Evolutionary conservation across 805 yeast species (phyloP).

Genomic region (Teunomyces pallodes): DNA sequence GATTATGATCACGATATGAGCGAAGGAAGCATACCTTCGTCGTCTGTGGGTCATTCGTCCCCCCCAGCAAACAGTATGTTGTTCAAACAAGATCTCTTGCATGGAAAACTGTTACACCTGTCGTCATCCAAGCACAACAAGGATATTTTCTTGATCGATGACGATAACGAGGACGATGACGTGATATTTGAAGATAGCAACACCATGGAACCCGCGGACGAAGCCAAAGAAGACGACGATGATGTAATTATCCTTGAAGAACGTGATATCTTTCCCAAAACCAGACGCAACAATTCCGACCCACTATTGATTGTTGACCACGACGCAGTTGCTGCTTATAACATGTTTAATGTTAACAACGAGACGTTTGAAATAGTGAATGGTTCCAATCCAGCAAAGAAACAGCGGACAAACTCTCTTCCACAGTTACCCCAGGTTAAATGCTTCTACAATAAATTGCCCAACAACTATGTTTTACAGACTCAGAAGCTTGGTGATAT

Average conservation of each 20-base stretch:
- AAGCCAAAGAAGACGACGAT: constrained; percentile 13
- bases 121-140: neutral
- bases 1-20: constrained; percentile 8
- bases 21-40: constrained; percentile 6
- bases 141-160: constrained; percentile 8
- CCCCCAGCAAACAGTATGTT: neutral
- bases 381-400: constrained; percentile 19
- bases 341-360: constrained; percentile 42
- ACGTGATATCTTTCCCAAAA: constrained; percentile 17
- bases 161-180: constrained; percentile 10
- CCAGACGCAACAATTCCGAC: constrained; percentile 25
- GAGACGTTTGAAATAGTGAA: constrained; percentile 1
- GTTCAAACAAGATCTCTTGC: neutral
- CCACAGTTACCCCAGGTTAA: constrained; percentile 46
- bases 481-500: constrained; percentile 41
- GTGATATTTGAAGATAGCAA: constrained; percentile 5
- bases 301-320: constrained; percentile 32
- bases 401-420: constrained; percentile 41
- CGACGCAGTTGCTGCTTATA: constrained; percentile 42
- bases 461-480: constrained; percentile 33
- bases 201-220: constrained; percentile 6
- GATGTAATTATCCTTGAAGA: constrained; percentile 39
- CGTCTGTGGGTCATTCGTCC: constrained; percentile 2
- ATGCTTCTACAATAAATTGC: constrained; percentile 40
- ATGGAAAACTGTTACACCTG: neutral